Percentiles rank a stretch among this genome's conserved stretches.
These are phyloP conservation scores for Populus nigra DNA, from an alignment of 345 rosid species.

Conservation along the genomic window DNA sequence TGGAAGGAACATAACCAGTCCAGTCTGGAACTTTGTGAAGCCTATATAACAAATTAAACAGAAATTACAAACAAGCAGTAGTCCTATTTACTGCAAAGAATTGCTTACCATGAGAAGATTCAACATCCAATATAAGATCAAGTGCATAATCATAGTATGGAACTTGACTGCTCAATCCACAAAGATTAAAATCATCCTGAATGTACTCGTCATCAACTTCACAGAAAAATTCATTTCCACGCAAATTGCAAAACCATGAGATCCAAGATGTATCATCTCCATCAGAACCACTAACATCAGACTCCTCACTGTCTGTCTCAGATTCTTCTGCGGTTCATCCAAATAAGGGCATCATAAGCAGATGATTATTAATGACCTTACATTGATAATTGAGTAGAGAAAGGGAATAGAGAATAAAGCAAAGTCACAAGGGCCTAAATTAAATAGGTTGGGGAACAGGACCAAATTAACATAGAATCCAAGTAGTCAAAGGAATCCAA, in stretches of 20 bases:
- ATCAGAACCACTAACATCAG: slow-evolving; percentile 85
- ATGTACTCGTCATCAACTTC: slow-evolving; percentile 97
- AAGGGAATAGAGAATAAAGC: background rate
- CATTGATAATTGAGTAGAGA: background rate
- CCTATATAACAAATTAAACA: background rate
- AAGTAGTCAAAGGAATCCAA: background rate
- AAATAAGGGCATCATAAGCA: slow-evolving; percentile 14
- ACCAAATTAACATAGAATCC: background rate
- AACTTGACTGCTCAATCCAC: slow-evolving; percentile 96
- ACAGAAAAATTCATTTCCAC: slow-evolving; percentile 94
- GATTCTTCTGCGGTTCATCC: slow-evolving; percentile 54
- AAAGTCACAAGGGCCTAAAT: background rate
- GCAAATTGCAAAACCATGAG: slow-evolving; percentile 95
- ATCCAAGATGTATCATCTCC: slow-evolving; percentile 97
- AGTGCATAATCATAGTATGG: slow-evolving; percentile 93
- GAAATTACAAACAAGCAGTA: background rate
- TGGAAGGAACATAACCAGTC: background rate
- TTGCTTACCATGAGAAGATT: slow-evolving; percentile 82
- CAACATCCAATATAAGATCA: slow-evolving; percentile 85
- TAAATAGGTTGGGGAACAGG: background rate
- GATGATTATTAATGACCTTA: background rate
- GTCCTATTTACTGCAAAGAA: background rate
- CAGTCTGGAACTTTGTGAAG: background rate
- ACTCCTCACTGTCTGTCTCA: slow-evolving; percentile 78
- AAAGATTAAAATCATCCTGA: slow-evolving; percentile 94